Evolutionary conservation across 2,329 filamentous ascomycete species (phyloP).

Genomic region (Dactylellina sp.): DNA sequence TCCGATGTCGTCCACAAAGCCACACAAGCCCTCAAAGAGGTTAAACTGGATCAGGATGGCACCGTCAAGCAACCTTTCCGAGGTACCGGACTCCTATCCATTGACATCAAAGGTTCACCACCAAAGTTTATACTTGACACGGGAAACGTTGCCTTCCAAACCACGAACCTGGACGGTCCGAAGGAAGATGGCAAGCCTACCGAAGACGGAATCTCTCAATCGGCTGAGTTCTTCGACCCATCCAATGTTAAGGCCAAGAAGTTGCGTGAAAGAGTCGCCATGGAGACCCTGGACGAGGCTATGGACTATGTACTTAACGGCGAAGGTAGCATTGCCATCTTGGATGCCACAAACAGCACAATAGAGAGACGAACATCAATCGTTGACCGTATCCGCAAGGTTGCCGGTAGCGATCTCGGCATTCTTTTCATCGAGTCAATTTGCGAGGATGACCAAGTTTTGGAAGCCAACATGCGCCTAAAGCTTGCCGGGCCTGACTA

Average conservation of each 20-base stretch:
- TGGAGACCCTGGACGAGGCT: conserved; percentile 91
- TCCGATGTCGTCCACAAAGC: conserved; percentile 44
- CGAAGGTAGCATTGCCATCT: conserved; percentile 89
- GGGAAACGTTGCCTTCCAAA: conserved; percentile 56
- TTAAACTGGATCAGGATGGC: conserved; percentile 47
- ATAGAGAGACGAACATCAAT: conserved; percentile 84
- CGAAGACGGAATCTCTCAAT: conserved; percentile 79
- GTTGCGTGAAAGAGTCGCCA: conserved; percentile 88
- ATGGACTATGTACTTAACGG: conserved; percentile 85
- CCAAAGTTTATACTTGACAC: conserved; percentile 51
- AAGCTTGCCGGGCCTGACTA: conserved; percentile 97
- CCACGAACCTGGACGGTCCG: conserved; percentile 58
- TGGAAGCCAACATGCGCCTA: conserved; percentile 96
- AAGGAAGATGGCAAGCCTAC: conserved; percentile 59
- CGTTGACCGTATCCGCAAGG: conserved; percentile 82
- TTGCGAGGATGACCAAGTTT: conserved; percentile 82
- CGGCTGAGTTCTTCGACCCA: conserved; percentile 92
- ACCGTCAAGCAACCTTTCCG: conserved; percentile 51
- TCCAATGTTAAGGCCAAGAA: conserved; percentile 83
- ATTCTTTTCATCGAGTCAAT: conserved; percentile 96
- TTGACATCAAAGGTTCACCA: conserved; percentile 29
- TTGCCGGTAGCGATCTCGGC: conserved; percentile 85
- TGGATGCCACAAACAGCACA: conserved; percentile 98
- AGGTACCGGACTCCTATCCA: conserved; percentile 47
- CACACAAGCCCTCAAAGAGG: conserved; percentile 40